A percentile compares a stretch with the other conserved stretches of the same genome.
Evolutionary conservation across 345 rosid species (phyloP).

Genomic region (Linum trigynum): DNA sequence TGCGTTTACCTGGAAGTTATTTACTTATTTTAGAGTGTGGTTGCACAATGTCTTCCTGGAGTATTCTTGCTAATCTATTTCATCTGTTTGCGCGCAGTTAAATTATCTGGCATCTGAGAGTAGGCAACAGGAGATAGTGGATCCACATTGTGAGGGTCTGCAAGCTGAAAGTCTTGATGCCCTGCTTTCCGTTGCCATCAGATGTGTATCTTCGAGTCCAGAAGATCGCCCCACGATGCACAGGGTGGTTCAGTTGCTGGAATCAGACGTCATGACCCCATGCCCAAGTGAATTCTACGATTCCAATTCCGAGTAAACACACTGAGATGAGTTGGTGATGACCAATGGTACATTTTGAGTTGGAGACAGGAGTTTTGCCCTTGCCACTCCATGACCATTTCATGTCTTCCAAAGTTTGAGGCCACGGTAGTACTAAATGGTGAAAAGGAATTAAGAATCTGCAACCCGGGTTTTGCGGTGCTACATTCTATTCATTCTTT

Average conservation of each 20-base stretch:
- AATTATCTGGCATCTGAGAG: slow-evolving; percentile 63
- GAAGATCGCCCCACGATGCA: slow-evolving; percentile 97
- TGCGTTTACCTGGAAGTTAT: too few species aligned
- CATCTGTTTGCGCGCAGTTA: slow-evolving; percentile 44
- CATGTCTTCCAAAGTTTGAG: slow-evolving; percentile 9
- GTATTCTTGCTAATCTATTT: neutral
- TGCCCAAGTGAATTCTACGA: slow-evolving; percentile 97
- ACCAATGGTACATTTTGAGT: slow-evolving; percentile 4
- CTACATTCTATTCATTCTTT: slow-evolving; percentile 27
- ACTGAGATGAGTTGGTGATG: slow-evolving; percentile 9
- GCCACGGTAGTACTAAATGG: slow-evolving; percentile 11
- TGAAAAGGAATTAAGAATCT: slow-evolving; percentile 16
- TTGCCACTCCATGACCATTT: slow-evolving; percentile 4
- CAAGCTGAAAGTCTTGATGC: slow-evolving; percentile 72
- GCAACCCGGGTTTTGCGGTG: slow-evolving; percentile 17
- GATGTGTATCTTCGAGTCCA: slow-evolving; percentile 67
- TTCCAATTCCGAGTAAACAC: slow-evolving; percentile 68
- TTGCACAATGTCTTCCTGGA: neutral
- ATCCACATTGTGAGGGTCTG: slow-evolving; percentile 66
- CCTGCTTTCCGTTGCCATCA: slow-evolving; percentile 68
- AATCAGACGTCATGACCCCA: slow-evolving; percentile 96
- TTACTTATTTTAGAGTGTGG: neutral
- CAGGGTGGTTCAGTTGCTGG: slow-evolving; percentile 83
- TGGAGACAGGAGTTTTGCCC: neutral
- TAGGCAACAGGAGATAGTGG: slow-evolving; percentile 61